These are phyloP conservation scores for Bretziella fagacearum DNA, from an alignment of 2,329 filamentous ascomycete genomes.

Conservation along the genomic window DNA sequence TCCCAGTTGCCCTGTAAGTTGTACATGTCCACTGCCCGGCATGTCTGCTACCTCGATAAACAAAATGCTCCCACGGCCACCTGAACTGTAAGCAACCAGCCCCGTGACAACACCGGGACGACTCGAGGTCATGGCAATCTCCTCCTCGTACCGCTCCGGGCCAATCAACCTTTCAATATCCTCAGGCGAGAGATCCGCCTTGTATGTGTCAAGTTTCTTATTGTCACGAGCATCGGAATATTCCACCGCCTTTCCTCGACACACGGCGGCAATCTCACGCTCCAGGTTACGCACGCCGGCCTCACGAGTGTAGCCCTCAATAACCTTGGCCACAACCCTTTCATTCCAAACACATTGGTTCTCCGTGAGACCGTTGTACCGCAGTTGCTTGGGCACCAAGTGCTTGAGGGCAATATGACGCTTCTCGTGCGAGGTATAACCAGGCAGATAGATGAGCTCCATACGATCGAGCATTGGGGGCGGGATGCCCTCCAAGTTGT, in stretches of 20 bases:
- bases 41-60: slow-evolving; percentile 98
- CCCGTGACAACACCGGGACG: slow-evolving; percentile 90
- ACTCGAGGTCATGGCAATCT: slow-evolving; percentile 64
- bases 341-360: slow-evolving; percentile 62
- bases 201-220: slow-evolving; percentile 51
- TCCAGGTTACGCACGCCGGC: slow-evolving; percentile 92
- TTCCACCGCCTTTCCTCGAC: slow-evolving; percentile 87
- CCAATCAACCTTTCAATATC: slow-evolving; percentile 86
- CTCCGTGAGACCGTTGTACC: slow-evolving; percentile 65
- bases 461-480: slow-evolving; percentile 88
- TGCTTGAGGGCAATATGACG: slow-evolving; percentile 84
- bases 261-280: slow-evolving; percentile 86
- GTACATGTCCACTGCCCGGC: slow-evolving; percentile 80
- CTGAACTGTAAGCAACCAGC: slow-evolving; percentile 82
- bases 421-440: slow-evolving; percentile 95
- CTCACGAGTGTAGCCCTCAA: slow-evolving; percentile 91
- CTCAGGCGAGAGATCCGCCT: slow-evolving; percentile 51
- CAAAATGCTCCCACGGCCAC: slow-evolving; percentile 85
- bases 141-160: slow-evolving; percentile 85
- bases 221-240: slow-evolving; percentile 78
- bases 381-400: slow-evolving; percentile 90
- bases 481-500: slow-evolving; percentile 85
- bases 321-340: slow-evolving; percentile 84
- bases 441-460: slow-evolving; percentile 86
- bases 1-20: slow-evolving; percentile 89